Evolutionary conservation across 192 early-diverging fungal species (phyloP), one percentile per base, ranked within the genome.

Genomic region (Entomortierella beljakovae): DNA sequence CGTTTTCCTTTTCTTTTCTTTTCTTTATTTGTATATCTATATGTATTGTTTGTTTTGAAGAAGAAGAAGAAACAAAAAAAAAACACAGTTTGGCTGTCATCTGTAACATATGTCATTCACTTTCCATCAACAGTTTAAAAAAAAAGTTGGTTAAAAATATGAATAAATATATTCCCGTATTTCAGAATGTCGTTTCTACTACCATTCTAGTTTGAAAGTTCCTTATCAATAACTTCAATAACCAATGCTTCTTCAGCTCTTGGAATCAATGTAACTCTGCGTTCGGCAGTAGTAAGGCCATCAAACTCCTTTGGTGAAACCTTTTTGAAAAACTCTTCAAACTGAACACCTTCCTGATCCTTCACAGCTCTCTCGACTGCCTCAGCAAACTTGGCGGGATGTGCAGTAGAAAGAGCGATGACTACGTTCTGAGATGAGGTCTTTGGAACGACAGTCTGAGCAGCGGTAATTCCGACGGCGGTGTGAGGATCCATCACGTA

Each of bases 401-500:
- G 94, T 7, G 97, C 97, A 0, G 97, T 99, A 23, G 96, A 89
- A 50, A 99, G 82, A 48, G 92, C 92, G 25, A 95, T 81, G 54
- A 70, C 55, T 28, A 69, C 48, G 28, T 73, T 71, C 25, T 66
- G 63, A 32, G 25, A 61, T 23, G 22, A 40, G 34, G 50, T 62
- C 48, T 73, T 60, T 48, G 68, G 62, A 0, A 74, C 37, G 6
- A 54, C 49, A 3, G 59, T 70, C 60, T 98, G 94, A 8, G 95
- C 94, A 11, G 95, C 93, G 37, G 86, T 85, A 29, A 99, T 92
- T 68, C 97, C 97, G 54, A 99, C 95, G 6, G 97, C 96, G 2
- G 97, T 99, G 65, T 99, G 97, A 26, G 97, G 97, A 68, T 98
- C 97, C 50, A 99, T 85, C 37, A 98, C 76, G 51, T 99, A 98